Evolutionary conservation across 164 flowering plant genomes (phyloP).

Genomic region (Nelumbo lutea): DNA sequence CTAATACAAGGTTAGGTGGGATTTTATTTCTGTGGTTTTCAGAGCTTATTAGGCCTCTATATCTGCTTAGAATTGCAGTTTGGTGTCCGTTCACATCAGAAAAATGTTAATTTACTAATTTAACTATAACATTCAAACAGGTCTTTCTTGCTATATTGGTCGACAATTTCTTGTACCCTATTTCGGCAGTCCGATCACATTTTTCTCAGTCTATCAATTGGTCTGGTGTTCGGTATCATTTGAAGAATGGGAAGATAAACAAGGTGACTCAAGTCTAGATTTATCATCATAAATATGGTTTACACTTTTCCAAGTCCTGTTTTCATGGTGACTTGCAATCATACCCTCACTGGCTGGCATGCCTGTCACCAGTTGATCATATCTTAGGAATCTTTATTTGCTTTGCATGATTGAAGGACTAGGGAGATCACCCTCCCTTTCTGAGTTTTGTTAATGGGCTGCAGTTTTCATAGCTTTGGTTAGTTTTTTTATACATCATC

Average conservation of each 20-base stretch:
- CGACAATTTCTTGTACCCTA: conserved; percentile 81
- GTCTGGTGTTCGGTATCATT: conserved; percentile 90
- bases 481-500: not conserved
- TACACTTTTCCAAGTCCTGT: too few species aligned
- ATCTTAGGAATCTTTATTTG: not conserved
- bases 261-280: conserved; percentile 36
- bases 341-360: not conserved
- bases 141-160: conserved; percentile 87
- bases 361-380: not conserved
- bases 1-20: not conserved
- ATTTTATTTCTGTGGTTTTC: not conserved
- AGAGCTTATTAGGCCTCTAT: too few species aligned
- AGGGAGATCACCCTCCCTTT: not conserved
- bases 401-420: not conserved
- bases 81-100: too few species aligned
- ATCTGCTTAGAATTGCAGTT: too few species aligned
- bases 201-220: conserved; percentile 87
- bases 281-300: too few species aligned
- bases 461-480: not conserved
- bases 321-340: not conserved
- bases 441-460: not conserved
- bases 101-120: too few species aligned
- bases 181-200: conserved; percentile 85
- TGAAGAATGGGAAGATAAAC: conserved; percentile 79
- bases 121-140: conserved; percentile 32